Evolutionary conservation across 306 rosid species (phyloP).

Genomic region (Lathyrus tuberosus): DNA sequence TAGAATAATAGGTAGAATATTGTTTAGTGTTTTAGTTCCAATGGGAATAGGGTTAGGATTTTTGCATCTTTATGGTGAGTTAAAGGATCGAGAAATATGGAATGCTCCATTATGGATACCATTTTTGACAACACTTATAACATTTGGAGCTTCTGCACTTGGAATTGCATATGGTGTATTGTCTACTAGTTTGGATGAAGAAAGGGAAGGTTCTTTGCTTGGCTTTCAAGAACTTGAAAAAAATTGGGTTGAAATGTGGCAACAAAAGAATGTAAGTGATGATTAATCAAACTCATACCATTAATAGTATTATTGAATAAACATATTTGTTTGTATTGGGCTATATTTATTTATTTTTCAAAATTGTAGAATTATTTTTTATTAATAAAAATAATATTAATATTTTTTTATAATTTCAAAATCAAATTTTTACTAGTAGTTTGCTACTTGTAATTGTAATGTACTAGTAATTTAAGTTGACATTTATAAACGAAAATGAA

Average conservation of each 20-base stretch:
- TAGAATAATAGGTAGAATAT: constrained; percentile 65
- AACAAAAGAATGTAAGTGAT: constrained; percentile 55
- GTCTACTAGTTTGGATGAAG: constrained; percentile 78
- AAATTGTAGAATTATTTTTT: no score
- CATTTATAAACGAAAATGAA: no score
- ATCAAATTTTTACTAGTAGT: no score
- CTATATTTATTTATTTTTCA: no score
- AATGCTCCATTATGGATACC: constrained; percentile 77
- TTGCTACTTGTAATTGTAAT: no score
- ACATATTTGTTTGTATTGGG: no score
- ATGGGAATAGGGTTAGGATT: constrained; percentile 66
- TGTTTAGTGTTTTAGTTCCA: constrained; percentile 65
- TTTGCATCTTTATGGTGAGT: constrained; percentile 52
- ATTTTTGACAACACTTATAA: constrained; percentile 55
- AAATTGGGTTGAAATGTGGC: constrained; percentile 91
- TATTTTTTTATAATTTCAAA: no score
- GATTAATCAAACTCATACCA: background rate
- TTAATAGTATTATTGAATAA: background rate
- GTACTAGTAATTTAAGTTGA: no score
- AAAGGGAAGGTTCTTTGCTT: constrained; percentile 64
- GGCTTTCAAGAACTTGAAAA: constrained; percentile 65
- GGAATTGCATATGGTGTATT: constrained; percentile 82
- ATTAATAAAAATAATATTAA: no score
- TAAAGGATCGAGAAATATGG: constrained; percentile 56
- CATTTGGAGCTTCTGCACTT: constrained; percentile 69